Evolutionary conservation across 768 basidiomycete species (phyloP), one percentile per base, ranked within the genome.

Genomic region (Trametes elegans): DNA sequence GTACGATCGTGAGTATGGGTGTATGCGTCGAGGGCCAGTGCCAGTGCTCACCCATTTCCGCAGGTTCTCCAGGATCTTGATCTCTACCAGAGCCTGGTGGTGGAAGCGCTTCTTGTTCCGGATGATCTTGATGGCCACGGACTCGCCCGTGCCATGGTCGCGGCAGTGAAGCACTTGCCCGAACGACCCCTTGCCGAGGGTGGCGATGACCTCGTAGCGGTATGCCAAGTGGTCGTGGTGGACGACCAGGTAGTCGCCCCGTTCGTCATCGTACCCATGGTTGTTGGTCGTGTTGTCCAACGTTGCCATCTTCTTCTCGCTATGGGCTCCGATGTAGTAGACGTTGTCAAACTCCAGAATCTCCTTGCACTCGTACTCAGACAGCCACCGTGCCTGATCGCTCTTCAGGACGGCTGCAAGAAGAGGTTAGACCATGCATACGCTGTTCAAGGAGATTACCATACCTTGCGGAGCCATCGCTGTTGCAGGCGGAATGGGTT

Each of bases 101-200:
- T 98, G 95, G 76, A 98, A 98, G 43, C 97, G 81, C 72, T 98
- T 98, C 79, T 98, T 98, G 77, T 98, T 98, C 35, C 97, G 85
- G 64, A 99, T 98, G 59, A 99, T 98, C 79, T 99, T 99, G 75
- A 99, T 86, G 16, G 97, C 97, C 9, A 98, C 92, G n/a, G 93
- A 94, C 64, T 90, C 83, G 9, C 97, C 97, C 11, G 94, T 93
- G 65, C 84, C 85, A 68, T 98, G 92, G 72, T 98, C 97, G 36
- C 96, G 86, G 70, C 96, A 98, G 67, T 91, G 88, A 18, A 98
- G 71, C 13, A 99, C 97, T 68, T 98, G 97, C 16, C 97, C 97
- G 63, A 99, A 99, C 7, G 96, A 98, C 35, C 97, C 97, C 73
- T 98, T 98, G 42, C 97, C 97, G 35, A 98, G 84, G 3, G 90